Evolutionary conservation across 2,329 filamentous ascomycete genomes (phyloP).

Genomic region (Aspergillus sp.): DNA sequence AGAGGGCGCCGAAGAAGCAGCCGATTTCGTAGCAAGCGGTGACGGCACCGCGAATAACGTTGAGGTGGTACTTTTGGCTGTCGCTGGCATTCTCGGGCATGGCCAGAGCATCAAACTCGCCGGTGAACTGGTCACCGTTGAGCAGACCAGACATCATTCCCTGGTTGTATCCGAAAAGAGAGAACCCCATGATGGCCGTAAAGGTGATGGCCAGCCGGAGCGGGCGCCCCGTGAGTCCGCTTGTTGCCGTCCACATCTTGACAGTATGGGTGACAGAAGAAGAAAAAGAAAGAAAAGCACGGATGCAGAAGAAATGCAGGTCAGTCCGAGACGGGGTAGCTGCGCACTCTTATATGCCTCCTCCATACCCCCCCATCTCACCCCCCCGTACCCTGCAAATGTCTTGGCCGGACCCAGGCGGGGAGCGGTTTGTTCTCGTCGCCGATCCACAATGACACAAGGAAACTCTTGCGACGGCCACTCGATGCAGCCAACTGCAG

Average conservation of each 20-base stretch:
- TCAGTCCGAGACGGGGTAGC: not conserved
- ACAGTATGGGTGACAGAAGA: not conserved
- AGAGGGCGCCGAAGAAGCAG: slow-evolving; percentile 40
- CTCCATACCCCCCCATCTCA: not conserved
- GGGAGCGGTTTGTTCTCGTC: not conserved
- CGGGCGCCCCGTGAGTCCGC: slow-evolving; percentile 31
- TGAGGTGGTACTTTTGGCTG: slow-evolving; percentile 23
- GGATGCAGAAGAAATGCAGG: not conserved
- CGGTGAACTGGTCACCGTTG: slow-evolving; percentile 30
- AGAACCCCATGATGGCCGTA: slow-evolving; percentile 54
- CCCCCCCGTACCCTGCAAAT: not conserved
- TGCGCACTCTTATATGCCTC: not conserved
- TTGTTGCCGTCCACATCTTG: slow-evolving; percentile 40
- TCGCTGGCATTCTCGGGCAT: slow-evolving; percentile 38
- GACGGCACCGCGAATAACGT: slow-evolving; percentile 57
- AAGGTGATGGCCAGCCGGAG: slow-evolving; percentile 34
- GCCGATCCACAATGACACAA: not conserved
- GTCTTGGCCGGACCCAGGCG: not conserved
- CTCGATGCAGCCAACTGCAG: not conserved
- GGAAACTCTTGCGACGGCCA: not conserved
- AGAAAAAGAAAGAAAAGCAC: not conserved
- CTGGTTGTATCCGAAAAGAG: slow-evolving; percentile 51
- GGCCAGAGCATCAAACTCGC: slow-evolving; percentile 28
- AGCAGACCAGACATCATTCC: slow-evolving; percentile 41
- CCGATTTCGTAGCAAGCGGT: slow-evolving; percentile 59